These are phyloP conservation scores for Aphanocladium album DNA, from an alignment of 2,329 filamentous ascomycete species.

Conservation along the genomic window DNA sequence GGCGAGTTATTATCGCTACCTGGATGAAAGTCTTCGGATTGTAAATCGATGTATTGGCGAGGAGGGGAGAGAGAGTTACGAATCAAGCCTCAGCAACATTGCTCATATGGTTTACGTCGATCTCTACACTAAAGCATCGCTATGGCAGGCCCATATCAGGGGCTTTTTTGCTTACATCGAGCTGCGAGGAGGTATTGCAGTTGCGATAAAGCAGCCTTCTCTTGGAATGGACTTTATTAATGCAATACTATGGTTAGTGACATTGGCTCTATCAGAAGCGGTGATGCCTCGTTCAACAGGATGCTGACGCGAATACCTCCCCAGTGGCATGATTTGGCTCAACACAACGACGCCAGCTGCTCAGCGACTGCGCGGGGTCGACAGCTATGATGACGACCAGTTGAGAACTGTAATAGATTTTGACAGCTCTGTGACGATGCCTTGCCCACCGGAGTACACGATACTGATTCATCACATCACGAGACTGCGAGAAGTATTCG, in stretches of 20 bases:
- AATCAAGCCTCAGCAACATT: background rate
- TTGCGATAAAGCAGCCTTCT: background rate
- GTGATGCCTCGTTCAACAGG: too few relatives aligned
- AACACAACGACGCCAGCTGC: background rate
- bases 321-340: background rate
- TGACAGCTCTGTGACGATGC: background rate
- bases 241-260: background rate
- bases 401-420: background rate
- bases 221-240: background rate
- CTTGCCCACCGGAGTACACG: background rate
- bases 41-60: background rate
- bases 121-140: background rate
- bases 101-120: background rate
- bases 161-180: background rate
- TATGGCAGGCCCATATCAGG: background rate
- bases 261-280: background rate
- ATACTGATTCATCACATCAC: background rate
- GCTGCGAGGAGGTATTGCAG: background rate
- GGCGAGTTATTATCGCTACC: background rate
- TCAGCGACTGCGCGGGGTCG: background rate
- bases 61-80: background rate
- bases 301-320: too few relatives aligned
- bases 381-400: background rate
- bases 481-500: background rate
- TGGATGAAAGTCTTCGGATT: background rate